Percentiles rank a stretch among this genome's conserved stretches.
These are phyloP conservation scores for Trematosphaeria pertusa DNA, from an alignment of 2,329 filamentous ascomycete genomes.

Conservation along the genomic window DNA sequence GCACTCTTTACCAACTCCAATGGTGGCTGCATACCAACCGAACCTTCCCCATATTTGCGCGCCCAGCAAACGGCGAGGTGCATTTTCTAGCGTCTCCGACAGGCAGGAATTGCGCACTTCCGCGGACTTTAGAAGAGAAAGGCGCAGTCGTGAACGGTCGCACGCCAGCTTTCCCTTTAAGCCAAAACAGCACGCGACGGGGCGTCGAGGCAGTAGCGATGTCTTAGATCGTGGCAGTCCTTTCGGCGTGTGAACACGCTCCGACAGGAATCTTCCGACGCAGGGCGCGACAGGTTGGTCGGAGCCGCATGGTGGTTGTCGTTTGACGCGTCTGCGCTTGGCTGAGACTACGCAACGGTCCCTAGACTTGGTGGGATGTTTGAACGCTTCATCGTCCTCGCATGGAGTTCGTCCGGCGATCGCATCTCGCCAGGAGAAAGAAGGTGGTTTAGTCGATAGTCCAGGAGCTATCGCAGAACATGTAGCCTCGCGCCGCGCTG, in stretches of 20 bases:
- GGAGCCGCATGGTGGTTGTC: background rate
- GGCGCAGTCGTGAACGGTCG: slow-evolving; percentile 3
- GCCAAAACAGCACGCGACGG: slow-evolving; percentile 3
- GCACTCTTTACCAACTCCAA: slow-evolving; percentile 8
- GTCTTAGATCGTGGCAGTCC: slow-evolving; percentile 26
- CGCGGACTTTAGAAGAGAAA: background rate
- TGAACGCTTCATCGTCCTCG: too few species aligned
- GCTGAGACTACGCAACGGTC: too few species aligned
- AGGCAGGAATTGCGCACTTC: background rate
- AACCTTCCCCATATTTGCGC: slow-evolving; percentile 3
- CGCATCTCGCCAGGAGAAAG: too few species aligned
- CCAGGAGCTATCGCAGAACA: too few species aligned
- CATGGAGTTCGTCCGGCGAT: too few species aligned
- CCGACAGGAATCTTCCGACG: slow-evolving; percentile 2
- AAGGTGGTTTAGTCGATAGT: too few species aligned
- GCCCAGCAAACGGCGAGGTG: background rate
- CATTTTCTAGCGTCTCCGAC: slow-evolving; percentile 18
- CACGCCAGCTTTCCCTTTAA: slow-evolving; percentile 7
- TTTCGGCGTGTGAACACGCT: slow-evolving; percentile 5
- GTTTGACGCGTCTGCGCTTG: too few species aligned
- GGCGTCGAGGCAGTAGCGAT: slow-evolving; percentile 10
- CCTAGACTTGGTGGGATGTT: too few species aligned
- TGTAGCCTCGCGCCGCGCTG: too few species aligned
- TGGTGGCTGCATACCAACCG: slow-evolving; percentile 20
- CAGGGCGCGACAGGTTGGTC: slow-evolving; percentile 5